phyloP scores from a whole-genome alignment of 1,284 basidiomycete genomes.

The Pyrrhoderma noxium region DNA sequence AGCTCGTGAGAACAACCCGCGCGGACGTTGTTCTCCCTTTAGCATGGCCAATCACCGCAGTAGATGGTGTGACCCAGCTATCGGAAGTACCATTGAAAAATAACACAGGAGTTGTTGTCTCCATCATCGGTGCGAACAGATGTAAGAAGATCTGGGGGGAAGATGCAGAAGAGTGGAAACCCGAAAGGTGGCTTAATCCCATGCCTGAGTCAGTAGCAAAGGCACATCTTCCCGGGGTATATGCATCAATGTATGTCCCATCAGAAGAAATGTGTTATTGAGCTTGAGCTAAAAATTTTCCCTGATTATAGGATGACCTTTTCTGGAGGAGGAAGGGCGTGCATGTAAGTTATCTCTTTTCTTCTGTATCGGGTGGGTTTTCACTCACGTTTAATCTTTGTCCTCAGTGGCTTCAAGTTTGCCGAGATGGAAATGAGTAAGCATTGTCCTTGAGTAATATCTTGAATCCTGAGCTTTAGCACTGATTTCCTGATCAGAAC shows the following conservation, averaged over 20 bases:
- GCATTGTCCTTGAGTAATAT: neutral
- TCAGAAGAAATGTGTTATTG: neutral
- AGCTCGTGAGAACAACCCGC: constrained; percentile 23
- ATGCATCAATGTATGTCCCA: constrained; percentile 28
- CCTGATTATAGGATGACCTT: constrained; percentile 31
- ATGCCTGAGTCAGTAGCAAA: constrained; percentile 19
- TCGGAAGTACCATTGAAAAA: constrained; percentile 10
- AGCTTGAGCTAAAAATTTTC: neutral
- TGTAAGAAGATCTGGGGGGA: constrained; percentile 19
- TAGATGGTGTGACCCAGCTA: constrained; percentile 5
- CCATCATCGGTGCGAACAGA: constrained; percentile 14
- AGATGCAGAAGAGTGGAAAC: constrained; percentile 18
- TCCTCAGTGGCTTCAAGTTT: constrained; percentile 15
- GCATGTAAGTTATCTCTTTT: constrained; percentile 25
- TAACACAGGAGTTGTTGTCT: constrained; percentile 17
- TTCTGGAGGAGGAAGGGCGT: constrained; percentile 29
- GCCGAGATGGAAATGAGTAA: constrained; percentile 15
- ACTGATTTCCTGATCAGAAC: neutral
- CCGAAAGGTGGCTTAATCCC: constrained; percentile 13
- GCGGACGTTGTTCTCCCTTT: constrained; percentile 18
- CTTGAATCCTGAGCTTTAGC: no score
- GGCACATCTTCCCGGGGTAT: constrained; percentile 29
- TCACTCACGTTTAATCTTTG: no score
- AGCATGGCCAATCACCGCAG: constrained; percentile 10
- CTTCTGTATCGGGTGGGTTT: no score